Conservation (phyloP, 2,329 filamentous ascomycete species). For the Fusarium phyllophilum region DNA sequence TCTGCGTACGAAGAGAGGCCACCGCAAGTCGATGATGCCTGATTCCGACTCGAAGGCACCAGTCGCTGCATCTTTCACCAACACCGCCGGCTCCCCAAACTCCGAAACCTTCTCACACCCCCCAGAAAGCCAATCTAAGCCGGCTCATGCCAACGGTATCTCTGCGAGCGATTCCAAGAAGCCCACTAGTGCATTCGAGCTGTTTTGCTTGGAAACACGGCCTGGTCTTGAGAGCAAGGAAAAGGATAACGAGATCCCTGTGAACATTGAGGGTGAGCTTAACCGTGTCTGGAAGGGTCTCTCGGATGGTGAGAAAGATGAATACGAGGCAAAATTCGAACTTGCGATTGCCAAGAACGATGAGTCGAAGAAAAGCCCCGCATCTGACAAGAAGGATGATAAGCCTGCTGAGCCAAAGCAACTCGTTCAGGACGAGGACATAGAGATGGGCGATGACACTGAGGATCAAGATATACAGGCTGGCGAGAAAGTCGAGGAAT, state of each 20-base stretch:
- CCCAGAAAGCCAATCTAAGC: conserved; percentile 46
- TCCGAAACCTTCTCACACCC: conserved; percentile 59
- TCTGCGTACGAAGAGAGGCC: conserved; percentile 77
- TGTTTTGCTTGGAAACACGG: conserved; percentile 64
- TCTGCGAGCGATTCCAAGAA: conserved; percentile 54
- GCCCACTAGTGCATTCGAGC: conserved; percentile 62
- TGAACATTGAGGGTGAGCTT: conserved; percentile 65
- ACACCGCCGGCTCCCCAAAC: conserved; percentile 59
- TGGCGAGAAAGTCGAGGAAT: conserved; percentile 50
- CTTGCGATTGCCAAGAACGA: conserved; percentile 38
- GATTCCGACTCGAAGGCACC: conserved; percentile 56
- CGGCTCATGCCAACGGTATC: conserved; percentile 52
- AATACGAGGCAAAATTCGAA: conserved; percentile 55
- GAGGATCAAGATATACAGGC: conserved; percentile 53
- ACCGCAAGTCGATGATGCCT: conserved; percentile 67
- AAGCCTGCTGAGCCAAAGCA: conserved; percentile 46
- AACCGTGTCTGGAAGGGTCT: conserved; percentile 65
- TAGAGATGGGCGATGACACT: conserved; percentile 61
- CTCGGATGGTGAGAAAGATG: conserved; percentile 59
- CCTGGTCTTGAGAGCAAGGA: conserved; percentile 56
- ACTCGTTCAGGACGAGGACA: conserved; percentile 57
- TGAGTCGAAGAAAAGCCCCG: conserved; percentile 40
- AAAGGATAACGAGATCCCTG: conserved; percentile 47
- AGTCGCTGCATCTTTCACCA: conserved; percentile 56
- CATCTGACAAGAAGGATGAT: conserved; percentile 40